Percentiles rank a stretch among this genome's conserved stretches.
phyloP scores from a whole-genome alignment of 768 basidiomycete genomes.

The Hericium rajendrae region DNA sequence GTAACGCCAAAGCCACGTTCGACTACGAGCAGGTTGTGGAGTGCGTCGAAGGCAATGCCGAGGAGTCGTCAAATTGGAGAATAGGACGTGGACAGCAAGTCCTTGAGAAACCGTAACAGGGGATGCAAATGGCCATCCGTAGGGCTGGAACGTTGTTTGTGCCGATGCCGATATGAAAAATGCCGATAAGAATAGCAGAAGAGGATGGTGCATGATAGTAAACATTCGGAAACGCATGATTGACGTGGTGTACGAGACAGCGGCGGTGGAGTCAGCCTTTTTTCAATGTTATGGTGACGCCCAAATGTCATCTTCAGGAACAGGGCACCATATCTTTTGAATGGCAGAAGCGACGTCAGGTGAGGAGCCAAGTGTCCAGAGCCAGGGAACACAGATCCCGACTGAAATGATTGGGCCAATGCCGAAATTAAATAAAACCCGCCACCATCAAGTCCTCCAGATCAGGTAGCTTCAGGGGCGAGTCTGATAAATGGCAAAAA shows the following conservation, averaged over 20 bases:
- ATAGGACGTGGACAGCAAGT: conserved; percentile 27
- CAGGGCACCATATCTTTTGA: not conserved
- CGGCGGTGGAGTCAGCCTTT: not conserved
- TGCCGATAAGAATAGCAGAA: not conserved
- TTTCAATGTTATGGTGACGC: not conserved
- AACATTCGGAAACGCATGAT: not conserved
- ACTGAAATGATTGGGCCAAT: no score
- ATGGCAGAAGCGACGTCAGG: no score
- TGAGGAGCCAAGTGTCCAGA: no score
- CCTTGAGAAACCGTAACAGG: conserved; percentile 14
- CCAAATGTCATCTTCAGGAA: not conserved
- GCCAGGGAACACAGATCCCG: no score
- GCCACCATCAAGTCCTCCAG: no score
- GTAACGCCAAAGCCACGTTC: conserved; percentile 35
- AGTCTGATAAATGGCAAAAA: no score
- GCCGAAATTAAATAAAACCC: no score
- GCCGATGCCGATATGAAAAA: not conserved
- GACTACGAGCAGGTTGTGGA: conserved; percentile 32
- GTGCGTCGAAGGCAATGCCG: conserved; percentile 31
- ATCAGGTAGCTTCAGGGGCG: no score
- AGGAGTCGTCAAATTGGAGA: conserved; percentile 33
- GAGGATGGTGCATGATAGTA: not conserved
- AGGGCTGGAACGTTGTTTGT: not conserved
- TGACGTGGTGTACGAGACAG: not conserved
- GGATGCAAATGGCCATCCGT: not conserved